phyloP scores from a whole-genome alignment of 2,329 filamentous ascomycete species.

The Colletotrichum sp. region DNA sequence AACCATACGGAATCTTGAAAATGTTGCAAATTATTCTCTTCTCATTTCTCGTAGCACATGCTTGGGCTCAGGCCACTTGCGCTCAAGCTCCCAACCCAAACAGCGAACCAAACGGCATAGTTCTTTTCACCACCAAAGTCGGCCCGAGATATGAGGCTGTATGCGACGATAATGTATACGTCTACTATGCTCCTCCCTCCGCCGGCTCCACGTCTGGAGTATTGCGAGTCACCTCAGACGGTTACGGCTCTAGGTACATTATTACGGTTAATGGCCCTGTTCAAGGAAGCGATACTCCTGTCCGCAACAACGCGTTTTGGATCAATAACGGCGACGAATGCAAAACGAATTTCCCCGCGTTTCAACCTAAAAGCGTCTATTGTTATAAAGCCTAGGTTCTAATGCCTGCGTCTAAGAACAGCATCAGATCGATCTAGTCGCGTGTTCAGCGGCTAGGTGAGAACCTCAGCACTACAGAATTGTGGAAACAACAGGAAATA shows the following conservation, averaged over 20 bases:
- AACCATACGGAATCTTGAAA: neutral
- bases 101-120: neutral
- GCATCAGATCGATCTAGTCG: neutral
- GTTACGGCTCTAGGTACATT: neutral
- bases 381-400: neutral
- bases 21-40: neutral
- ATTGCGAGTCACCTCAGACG: neutral
- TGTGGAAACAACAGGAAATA: fast-evolving
- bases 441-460: neutral
- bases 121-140: neutral
- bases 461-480: neutral
- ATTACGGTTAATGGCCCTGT: neutral
- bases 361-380: fast-evolving
- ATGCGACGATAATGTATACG: neutral
- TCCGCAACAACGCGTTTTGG: neutral
- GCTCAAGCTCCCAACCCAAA: neutral
- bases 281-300: neutral
- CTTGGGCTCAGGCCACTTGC: neutral
- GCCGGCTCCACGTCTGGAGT: neutral
- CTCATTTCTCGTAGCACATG: neutral
- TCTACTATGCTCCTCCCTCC: neutral
- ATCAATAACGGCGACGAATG: neutral
- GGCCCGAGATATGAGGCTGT: neutral
- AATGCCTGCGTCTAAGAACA: neutral
- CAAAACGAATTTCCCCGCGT: fast-evolving